Percentiles rank a stretch among this genome's conserved stretches.
phyloP scores from a whole-genome alignment of 176 grass and related monocot genomes.

The Tuctoria greenei region DNA sequence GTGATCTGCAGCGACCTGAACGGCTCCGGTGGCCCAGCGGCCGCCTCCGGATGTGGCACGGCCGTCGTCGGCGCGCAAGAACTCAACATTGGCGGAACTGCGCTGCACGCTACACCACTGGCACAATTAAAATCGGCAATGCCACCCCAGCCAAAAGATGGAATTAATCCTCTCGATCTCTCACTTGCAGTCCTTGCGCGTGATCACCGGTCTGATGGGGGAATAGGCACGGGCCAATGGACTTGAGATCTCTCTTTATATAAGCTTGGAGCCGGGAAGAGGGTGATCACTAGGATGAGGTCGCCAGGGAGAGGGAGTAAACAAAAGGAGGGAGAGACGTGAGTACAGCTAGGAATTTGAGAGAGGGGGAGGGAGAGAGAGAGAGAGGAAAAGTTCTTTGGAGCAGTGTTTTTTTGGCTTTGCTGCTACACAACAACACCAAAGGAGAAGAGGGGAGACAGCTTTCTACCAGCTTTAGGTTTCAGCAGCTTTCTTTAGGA shows the following conservation, averaged over 20 bases:
- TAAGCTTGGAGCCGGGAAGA: slow-evolving; percentile 16
- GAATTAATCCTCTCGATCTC: neutral
- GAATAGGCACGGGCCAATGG: slow-evolving; percentile 19
- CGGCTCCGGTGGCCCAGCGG: slow-evolving; percentile 19
- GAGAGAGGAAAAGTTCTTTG: slow-evolving; percentile 50
- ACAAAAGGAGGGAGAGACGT: slow-evolving; percentile 33
- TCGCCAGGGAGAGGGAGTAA: slow-evolving; percentile 36
- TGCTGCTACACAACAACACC: slow-evolving; percentile 47
- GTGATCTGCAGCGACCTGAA: slow-evolving; percentile 52
- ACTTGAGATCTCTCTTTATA: slow-evolving; percentile 34
- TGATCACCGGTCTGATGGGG: neutral
- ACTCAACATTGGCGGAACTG: slow-evolving; percentile 46
- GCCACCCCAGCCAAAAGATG: neutral
- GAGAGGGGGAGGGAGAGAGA: neutral
- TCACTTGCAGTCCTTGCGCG: neutral
- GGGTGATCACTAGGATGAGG: slow-evolving; percentile 22
- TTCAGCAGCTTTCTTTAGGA: slow-evolving; percentile 73
- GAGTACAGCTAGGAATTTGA: slow-evolving; percentile 47
- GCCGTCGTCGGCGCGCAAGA: slow-evolving; percentile 37
- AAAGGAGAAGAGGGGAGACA: slow-evolving; percentile 35
- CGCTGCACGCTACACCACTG: neutral
- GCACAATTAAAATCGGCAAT: neutral
- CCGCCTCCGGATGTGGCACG: slow-evolving; percentile 12
- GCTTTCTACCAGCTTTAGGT: slow-evolving; percentile 72
- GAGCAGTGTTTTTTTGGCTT: slow-evolving; percentile 51